These are phyloP conservation scores for Populus nigra DNA, from an alignment of 345 rosid genomes.

Conservation along the genomic window DNA sequence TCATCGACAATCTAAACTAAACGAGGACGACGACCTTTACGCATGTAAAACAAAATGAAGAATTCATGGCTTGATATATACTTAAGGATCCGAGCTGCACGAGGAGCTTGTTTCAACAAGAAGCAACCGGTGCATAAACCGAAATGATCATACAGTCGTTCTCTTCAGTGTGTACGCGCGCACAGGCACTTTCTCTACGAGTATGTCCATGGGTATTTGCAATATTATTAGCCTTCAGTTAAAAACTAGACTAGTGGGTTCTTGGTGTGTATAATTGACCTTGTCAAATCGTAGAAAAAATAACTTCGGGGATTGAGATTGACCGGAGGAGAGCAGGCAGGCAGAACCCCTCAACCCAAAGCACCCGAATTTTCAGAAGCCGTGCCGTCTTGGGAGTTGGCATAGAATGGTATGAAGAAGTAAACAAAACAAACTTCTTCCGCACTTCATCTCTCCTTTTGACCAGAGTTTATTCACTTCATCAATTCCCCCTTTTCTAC, in stretches of 20 bases:
- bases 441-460: slow-evolving; percentile 43
- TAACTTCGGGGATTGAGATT: slow-evolving; percentile 31
- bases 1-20: background rate
- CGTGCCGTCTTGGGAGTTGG: slow-evolving; percentile 69
- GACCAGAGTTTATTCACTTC: background rate
- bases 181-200: no score
- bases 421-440: slow-evolving; percentile 30
- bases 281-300: background rate
- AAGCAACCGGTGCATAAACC: no score
- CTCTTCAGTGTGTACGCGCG: no score
- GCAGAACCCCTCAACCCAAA: slow-evolving; percentile 27
- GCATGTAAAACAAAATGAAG: slow-evolving; percentile 12
- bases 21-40: background rate
- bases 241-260: no score
- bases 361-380: slow-evolving; percentile 43
- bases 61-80: slow-evolving; percentile 13
- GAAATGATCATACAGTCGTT: background rate
- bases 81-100: slow-evolving; percentile 30
- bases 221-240: no score
- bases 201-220: no score
- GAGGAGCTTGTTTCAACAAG: no score
- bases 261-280: no score
- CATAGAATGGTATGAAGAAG: slow-evolving; percentile 9
- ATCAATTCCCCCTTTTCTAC: background rate
- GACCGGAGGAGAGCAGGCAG: slow-evolving; percentile 25